Percentiles rank a stretch among this genome's conserved stretches.
These are phyloP conservation scores for Acrasis kona DNA, from an alignment of 78 protist genomes.

Conservation along the genomic window DNA sequence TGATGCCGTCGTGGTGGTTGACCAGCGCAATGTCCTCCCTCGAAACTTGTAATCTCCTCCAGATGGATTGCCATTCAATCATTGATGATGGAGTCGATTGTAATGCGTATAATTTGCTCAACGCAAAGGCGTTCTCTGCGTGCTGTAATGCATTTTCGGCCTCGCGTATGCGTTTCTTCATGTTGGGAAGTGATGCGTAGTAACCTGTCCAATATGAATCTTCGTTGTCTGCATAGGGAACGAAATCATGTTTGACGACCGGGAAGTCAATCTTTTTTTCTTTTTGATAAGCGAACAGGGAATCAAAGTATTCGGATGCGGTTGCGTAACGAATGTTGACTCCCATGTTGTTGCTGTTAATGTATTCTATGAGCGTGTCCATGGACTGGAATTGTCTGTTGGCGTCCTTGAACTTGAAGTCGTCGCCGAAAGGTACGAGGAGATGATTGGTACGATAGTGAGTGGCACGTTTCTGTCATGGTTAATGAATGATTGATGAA, in stretches of 20 bases:
- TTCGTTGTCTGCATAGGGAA: conserved; percentile 72
- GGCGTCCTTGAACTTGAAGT: conserved; percentile 13
- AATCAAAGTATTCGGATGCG: not conserved
- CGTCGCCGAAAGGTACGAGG: conserved; percentile 23
- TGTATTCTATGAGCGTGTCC: not conserved
- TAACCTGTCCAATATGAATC: conserved; percentile 86
- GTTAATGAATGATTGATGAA: too few relatives aligned
- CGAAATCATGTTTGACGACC: conserved; percentile 53
- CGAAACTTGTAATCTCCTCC: not conserved
- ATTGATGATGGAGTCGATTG: not conserved
- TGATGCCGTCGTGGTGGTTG: conserved; percentile 80
- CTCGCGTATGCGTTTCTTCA: conserved; percentile 36
- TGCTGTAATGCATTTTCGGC: not conserved
- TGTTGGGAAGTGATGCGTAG: conserved; percentile 56
- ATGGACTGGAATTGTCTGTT: not conserved
- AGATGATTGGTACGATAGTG: not conserved
- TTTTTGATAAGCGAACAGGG: not conserved
- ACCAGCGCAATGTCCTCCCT: conserved; percentile 13
- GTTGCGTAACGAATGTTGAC: conserved; percentile 22
- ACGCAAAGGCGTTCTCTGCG: not conserved
- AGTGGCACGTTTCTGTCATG: not conserved
- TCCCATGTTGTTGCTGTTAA: conserved; percentile 5
- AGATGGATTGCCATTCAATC: not conserved
- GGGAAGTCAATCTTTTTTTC: conserved; percentile 11
- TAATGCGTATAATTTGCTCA: not conserved